phyloP scores from a whole-genome alignment of 2,329 filamentous ascomycete genomes.

The Cladosporium sphaerospermum region DNA sequence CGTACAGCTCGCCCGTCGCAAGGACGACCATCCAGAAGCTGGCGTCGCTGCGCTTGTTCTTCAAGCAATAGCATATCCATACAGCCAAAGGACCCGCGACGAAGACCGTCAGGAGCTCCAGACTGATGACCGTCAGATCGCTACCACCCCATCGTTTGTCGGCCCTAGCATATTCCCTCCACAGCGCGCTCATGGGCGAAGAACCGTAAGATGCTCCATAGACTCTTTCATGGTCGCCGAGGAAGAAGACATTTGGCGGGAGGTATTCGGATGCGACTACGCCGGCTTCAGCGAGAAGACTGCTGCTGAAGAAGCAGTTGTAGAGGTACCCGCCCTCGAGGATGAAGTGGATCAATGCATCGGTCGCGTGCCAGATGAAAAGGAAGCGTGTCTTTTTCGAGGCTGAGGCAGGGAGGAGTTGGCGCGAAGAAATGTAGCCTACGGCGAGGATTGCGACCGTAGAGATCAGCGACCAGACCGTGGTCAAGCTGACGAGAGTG shows the following conservation, averaged over 20 bases:
- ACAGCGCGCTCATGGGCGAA: constrained; percentile 49
- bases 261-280: constrained; percentile 35
- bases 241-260: constrained; percentile 46
- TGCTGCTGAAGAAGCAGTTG: constrained; percentile 78
- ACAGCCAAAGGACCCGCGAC: constrained; percentile 52
- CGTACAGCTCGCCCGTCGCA: constrained; percentile 60
- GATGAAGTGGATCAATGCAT: constrained; percentile 83
- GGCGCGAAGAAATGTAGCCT: constrained; percentile 45
- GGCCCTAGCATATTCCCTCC: constrained; percentile 62
- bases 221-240: constrained; percentile 47
- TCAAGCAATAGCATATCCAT: constrained; percentile 48
- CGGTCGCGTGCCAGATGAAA: constrained; percentile 93
- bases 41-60: constrained; percentile 32
- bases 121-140: constrained; percentile 52
- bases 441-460: constrained; percentile 49
- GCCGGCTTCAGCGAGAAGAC: constrained; percentile 33
- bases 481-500: constrained; percentile 41
- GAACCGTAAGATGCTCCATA: constrained; percentile 56
- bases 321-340: constrained; percentile 90
- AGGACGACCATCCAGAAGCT: constrained; percentile 55
- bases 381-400: constrained; percentile 61
- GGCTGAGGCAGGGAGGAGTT: constrained; percentile 48
- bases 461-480: constrained; percentile 49
- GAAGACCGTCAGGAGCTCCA: constrained; percentile 57
- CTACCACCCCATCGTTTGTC: constrained; percentile 55